These are phyloP conservation scores for Desmodesmus armatus DNA, from an alignment of 139 green algal genomes.

Conservation along the genomic window DNA sequence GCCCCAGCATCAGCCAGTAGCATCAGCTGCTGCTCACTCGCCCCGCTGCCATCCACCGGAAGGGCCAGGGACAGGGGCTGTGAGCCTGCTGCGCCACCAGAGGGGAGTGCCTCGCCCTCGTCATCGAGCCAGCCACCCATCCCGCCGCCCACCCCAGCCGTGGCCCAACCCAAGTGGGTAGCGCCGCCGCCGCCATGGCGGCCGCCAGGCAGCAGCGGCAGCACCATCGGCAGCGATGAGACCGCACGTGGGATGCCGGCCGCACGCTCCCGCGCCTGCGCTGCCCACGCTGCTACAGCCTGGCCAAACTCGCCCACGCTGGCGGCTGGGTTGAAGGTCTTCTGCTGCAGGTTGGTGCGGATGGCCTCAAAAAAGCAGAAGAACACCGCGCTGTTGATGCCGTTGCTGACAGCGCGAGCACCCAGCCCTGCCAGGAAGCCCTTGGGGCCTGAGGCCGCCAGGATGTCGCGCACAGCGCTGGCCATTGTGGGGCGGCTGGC, in stretches of 20 bases:
- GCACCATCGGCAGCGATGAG: background rate
- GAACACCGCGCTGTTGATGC: conserved; percentile 90
- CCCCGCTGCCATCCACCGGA: background rate
- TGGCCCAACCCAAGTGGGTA: background rate
- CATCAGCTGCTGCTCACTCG: conserved; percentile 15
- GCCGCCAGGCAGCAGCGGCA: background rate
- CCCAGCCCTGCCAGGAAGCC: conserved; percentile 63
- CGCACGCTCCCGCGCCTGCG: conserved; percentile 10
- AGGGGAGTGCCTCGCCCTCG: no score
- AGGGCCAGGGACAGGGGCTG: background rate
- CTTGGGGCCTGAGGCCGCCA: conserved; percentile 45
- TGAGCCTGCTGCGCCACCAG: background rate
- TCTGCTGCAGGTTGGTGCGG: conserved; percentile 46
- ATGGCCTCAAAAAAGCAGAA: conserved; percentile 90
- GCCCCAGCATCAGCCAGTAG: background rate
- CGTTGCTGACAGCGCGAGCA: conserved; percentile 77
- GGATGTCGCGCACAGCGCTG: conserved; percentile 35
- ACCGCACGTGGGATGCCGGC: background rate
- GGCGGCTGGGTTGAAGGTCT: background rate
- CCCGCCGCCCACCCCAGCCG: conserved; percentile 8
- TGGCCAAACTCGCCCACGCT: no score
- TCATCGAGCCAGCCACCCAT: no score
- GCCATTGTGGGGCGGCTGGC: conserved; percentile 69
- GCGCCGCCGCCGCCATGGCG: background rate
- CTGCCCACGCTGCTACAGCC: conserved; percentile 19